Base-by-base conservation (phyloP, 2,329 filamentous ascomycete species). In the Ophiosphaerella herpotricha region DNA sequence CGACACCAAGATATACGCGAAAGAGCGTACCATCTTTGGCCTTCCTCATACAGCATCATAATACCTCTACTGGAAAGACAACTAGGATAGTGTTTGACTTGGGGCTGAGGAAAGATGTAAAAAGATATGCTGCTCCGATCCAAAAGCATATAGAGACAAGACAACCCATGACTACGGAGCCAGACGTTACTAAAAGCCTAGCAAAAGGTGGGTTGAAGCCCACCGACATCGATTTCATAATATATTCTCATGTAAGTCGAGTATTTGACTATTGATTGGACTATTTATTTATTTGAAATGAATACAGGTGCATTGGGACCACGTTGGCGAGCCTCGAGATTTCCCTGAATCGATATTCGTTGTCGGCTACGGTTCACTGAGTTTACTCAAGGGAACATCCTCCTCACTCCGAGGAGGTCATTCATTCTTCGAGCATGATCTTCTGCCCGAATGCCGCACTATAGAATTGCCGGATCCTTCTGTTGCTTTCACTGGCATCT, bases 21-120 rank as follows among this genome's bases (percentile, higher is more conserved):
- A 75, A 74, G 21, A 80, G 76, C 1, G 81, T 83, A 0, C 82
- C 81, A 0, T 84, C 80, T 0, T 69, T 85, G 5, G 75, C 76
- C 0, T 84, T 84, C 53, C 72, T 84, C 3, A 75, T 84, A 35
- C 76, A 75, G n/a, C 81, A 83, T 57, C 67, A 70, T 2, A 68
- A 75, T 4, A 63, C 62, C 16, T 60, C 64, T 14, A 69, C 70
- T 5, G 67, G 68, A 4, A 70, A 70, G 23, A 55, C 60, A 1
- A 71, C 67, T 54, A 71, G 61, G 45, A 73, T 83, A 5, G 67
- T 84, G 33, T 84, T 84, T 60, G 82, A 85, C 51, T 71, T 85
- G 0, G 81, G 82, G 1, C 60, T 84, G 26, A 77, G 80, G 44
- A 71, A 75, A 42, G 73, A 80, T 31, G 54, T 77, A 5, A 63